These are phyloP conservation scores for Fonsecaea nubica DNA, from an alignment of 2,329 filamentous ascomycete species.

Conservation along the genomic window DNA sequence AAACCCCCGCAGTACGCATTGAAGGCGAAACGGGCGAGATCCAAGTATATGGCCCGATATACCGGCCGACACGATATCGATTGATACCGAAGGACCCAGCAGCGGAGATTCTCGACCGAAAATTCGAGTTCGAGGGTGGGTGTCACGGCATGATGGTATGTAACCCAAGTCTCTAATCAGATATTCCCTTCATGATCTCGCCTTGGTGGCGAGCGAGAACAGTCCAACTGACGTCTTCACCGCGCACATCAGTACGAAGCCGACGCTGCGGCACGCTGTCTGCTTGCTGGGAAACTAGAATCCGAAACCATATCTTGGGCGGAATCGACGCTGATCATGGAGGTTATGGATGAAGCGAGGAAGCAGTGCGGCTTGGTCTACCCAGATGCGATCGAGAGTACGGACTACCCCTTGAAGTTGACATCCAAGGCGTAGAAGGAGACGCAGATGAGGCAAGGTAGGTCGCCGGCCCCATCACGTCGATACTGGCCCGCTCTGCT, in stretches of 20 bases:
- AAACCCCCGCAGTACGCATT: slow-evolving; percentile 40
- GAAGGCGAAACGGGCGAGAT: slow-evolving; percentile 42
- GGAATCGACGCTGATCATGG: slow-evolving; percentile 87
- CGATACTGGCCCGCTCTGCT: background rate
- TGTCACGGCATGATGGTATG: slow-evolving; percentile 37
- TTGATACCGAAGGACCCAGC: slow-evolving; percentile 72
- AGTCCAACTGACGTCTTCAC: background rate
- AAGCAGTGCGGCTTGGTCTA: slow-evolving; percentile 68
- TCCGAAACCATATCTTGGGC: slow-evolving; percentile 79
- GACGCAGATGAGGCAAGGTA: background rate
- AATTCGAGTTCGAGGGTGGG: slow-evolving; percentile 33
- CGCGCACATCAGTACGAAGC: slow-evolving; percentile 31
- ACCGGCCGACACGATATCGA: slow-evolving; percentile 63
- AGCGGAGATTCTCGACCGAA: slow-evolving; percentile 40
- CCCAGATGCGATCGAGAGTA: slow-evolving; percentile 70
- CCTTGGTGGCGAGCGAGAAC: background rate
- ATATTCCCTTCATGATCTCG: background rate
- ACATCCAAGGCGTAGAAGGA: slow-evolving; percentile 15
- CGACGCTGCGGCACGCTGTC: slow-evolving; percentile 34
- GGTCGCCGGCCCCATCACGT: background rate
- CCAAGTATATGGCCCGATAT: slow-evolving; percentile 43
- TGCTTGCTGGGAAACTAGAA: slow-evolving; percentile 70
- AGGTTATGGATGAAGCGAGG: slow-evolving; percentile 75
- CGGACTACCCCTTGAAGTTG: slow-evolving; percentile 56
- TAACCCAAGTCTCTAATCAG: background rate